Conservation (phyloP, 192 early-diverging fungal genomes). For the Linnemannia exigua region DNA sequence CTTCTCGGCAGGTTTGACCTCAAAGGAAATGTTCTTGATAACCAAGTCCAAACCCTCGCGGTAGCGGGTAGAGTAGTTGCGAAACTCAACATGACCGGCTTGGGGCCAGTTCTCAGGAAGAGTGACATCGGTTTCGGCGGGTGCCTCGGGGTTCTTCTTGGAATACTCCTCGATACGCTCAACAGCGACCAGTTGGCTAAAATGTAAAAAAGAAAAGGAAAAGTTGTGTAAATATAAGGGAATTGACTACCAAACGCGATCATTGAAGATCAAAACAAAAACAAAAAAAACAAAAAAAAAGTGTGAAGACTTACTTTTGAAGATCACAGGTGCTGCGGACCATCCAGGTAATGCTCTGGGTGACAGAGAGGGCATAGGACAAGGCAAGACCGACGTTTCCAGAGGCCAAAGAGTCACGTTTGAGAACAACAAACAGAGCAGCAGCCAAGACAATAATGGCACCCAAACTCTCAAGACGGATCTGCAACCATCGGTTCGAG, state of each 20-base stretch:
- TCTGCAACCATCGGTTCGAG: conserved; percentile 78
- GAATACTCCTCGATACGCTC: conserved; percentile 88
- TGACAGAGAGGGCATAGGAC: conserved; percentile 85
- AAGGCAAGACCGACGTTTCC: conserved; percentile 81
- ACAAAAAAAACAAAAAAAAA: not conserved
- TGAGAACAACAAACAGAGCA: conserved; percentile 77
- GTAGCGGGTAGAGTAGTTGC: conserved; percentile 55
- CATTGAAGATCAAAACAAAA: not conserved
- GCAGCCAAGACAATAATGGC: conserved; percentile 82
- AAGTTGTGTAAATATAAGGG: conserved; percentile 52
- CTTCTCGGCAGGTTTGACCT: conserved; percentile 52
- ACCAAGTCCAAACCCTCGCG: conserved; percentile 53
- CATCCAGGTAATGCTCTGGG: conserved; percentile 78
- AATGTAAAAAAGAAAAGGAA: conserved; percentile 41
- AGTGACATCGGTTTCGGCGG: conserved; percentile 48
- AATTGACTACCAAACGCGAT: not conserved
- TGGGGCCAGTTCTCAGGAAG: conserved; percentile 59
- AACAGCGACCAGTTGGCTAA: conserved; percentile 77
- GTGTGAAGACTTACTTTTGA: conserved; percentile 43
- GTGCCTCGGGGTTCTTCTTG: conserved; percentile 81
- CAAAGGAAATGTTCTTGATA: conserved; percentile 68
- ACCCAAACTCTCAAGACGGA: conserved; percentile 91
- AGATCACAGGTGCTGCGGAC: conserved; percentile 68
- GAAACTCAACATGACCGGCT: conserved; percentile 45
- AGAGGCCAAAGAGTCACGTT: conserved; percentile 67